Conservation (phyloP, 805 yeast species). For the Metschnikowia lunata region DNA sequence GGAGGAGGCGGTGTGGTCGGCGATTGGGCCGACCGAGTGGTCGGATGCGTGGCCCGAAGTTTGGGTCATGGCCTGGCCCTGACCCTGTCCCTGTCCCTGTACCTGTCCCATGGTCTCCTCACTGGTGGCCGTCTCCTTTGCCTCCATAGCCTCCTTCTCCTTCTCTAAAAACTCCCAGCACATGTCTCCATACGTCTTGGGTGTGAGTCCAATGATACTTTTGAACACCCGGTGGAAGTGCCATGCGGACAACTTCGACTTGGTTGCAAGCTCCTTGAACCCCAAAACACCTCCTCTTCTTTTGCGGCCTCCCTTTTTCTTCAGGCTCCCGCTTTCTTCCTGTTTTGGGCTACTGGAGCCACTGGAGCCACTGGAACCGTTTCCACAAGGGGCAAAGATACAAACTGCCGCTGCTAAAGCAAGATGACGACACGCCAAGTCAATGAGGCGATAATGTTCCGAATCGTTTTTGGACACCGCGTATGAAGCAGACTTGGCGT, state of each 20-base stretch:
- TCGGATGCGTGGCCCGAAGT: background rate
- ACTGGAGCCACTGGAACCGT: constrained; percentile 15
- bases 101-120: background rate
- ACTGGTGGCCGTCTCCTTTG: background rate
- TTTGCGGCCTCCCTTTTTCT: constrained; percentile 27
- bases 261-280: constrained; percentile 82
- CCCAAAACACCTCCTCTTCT: constrained; percentile 78
- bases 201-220: constrained; percentile 80
- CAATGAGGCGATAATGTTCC: constrained; percentile 66
- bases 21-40: too few species aligned
- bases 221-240: constrained; percentile 90
- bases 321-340: constrained; percentile 10
- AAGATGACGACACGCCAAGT: constrained; percentile 77
- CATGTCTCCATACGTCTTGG: constrained; percentile 83
- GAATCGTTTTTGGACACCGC: constrained; percentile 53
- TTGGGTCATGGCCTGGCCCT: background rate
- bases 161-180: constrained; percentile 59
- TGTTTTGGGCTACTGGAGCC: constrained; percentile 20
- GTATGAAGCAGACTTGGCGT: constrained; percentile 3
- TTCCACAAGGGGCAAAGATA: constrained; percentile 21
- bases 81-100: too few species aligned
- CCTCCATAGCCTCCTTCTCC: constrained; percentile 11
- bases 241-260: constrained; percentile 83
- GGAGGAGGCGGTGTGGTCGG: background rate
- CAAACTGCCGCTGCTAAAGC: constrained; percentile 69